Percentiles rank a stretch among this genome's conserved stretches.
Evolutionary conservation across 1,284 basidiomycete genomes (phyloP).

Genomic region (Ustilago vetiveriae): DNA sequence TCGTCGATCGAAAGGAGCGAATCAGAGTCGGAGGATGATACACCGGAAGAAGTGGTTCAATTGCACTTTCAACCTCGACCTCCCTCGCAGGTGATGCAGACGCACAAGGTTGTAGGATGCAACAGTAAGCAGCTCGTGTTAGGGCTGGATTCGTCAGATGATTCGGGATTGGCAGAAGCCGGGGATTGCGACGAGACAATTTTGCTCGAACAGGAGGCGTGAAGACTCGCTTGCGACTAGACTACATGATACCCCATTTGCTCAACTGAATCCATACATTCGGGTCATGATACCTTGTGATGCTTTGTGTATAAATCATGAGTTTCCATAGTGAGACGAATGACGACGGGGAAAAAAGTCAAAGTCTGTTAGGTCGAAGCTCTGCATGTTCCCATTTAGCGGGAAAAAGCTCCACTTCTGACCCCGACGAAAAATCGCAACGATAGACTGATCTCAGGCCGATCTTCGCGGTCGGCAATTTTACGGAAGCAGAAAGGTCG

Average conservation of each 20-base stretch:
- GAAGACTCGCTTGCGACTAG: too few relatives aligned
- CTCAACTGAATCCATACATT: too few relatives aligned
- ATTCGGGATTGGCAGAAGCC: conserved; percentile 3
- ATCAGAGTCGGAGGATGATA: conserved; percentile 6
- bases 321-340: background rate
- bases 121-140: conserved; percentile 18
- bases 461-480: conserved; percentile 4
- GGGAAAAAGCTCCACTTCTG: background rate
- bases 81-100: background rate
- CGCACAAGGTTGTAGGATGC: background rate
- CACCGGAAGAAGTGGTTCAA: conserved; percentile 16
- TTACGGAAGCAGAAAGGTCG: conserved; percentile 9
- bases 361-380: background rate
- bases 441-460: background rate
- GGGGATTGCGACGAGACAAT: conserved; percentile 25
- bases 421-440: background rate
- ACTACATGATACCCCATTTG: too few relatives aligned
- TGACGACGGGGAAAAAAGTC: background rate
- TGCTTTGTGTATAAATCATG: too few relatives aligned
- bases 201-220: too few relatives aligned
- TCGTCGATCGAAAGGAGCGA: conserved; percentile 23
- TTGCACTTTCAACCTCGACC: conserved; percentile 3
- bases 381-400: too few relatives aligned
- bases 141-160: conserved; percentile 16
- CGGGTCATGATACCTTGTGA: too few relatives aligned